phyloP scores from a whole-genome alignment of 768 basidiomycete genomes.

The Suillus cothurnatus region DNA sequence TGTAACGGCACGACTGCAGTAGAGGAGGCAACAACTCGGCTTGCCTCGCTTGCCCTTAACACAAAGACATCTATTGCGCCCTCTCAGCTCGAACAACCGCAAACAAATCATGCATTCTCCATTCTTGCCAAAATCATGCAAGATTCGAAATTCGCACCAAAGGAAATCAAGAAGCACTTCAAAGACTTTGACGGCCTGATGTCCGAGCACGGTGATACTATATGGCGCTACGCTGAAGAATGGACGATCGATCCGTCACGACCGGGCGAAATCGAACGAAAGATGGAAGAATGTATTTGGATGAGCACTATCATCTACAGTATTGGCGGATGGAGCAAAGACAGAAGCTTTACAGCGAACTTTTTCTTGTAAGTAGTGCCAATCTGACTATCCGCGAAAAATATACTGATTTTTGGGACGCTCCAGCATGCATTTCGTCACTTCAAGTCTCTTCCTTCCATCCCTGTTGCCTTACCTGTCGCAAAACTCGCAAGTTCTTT shows the following conservation, averaged over 20 bases:
- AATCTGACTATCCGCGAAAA: background rate
- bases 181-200: constrained; percentile 18
- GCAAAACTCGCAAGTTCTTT: constrained; percentile 23
- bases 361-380: constrained; percentile 52
- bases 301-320: constrained; percentile 56
- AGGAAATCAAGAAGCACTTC: constrained; percentile 18
- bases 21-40: constrained; percentile 4
- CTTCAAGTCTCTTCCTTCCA: constrained; percentile 33
- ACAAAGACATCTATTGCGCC: background rate
- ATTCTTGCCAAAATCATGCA: constrained; percentile 54
- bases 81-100: constrained; percentile 4
- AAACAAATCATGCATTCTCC: constrained; percentile 40
- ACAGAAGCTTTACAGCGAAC: constrained; percentile 41
- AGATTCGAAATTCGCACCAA: constrained; percentile 38
- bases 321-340: constrained; percentile 55
- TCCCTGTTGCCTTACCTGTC: constrained; percentile 22
- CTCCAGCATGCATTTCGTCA: constrained; percentile 32
- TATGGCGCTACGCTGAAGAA: constrained; percentile 31
- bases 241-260: constrained; percentile 45
- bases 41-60: constrained; percentile 17
- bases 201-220: background rate
- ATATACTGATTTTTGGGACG: background rate
- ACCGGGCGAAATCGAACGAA: constrained; percentile 45
- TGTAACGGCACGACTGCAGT: background rate
- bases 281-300: constrained; percentile 68